Evolutionary conservation across 352 stramenopile species (phyloP).

Genomic region (Pythium rhizo-oryzae): DNA sequence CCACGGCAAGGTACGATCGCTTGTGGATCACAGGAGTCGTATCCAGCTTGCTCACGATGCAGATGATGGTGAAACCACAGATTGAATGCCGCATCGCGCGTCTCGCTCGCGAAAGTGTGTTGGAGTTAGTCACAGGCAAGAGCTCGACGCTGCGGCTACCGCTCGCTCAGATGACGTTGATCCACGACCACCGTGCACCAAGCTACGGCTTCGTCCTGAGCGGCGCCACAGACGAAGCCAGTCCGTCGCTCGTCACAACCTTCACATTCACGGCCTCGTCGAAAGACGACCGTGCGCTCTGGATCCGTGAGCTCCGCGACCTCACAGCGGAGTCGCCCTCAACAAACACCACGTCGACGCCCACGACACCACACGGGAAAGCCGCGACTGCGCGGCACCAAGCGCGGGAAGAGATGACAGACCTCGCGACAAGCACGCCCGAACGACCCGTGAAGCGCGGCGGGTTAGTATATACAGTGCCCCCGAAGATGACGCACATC

Average conservation of each 20-base stretch:
- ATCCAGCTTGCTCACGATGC: no score
- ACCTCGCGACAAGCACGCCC: constrained; percentile 9
- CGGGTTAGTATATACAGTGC: constrained; percentile 54
- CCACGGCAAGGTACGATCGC: constrained; percentile 46
- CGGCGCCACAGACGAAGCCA: constrained; percentile 4
- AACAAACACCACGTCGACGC: neutral
- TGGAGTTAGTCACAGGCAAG: constrained; percentile 19
- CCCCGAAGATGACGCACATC: constrained; percentile 70
- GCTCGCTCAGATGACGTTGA: constrained; percentile 20
- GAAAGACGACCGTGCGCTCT: constrained; percentile 18
- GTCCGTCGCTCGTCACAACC: neutral
- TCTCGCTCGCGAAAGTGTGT: constrained; percentile 13
- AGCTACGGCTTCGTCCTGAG: constrained; percentile 19
- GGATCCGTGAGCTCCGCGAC: constrained; percentile 21
- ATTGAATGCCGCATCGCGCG: constrained; percentile 22
- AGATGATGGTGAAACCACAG: neutral
- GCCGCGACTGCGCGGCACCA: constrained; percentile 18
- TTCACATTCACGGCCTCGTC: constrained; percentile 24
- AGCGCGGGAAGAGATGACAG: constrained; percentile 20
- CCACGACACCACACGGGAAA: constrained; percentile 6
- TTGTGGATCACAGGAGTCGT: neutral
- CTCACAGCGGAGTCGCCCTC: constrained; percentile 13
- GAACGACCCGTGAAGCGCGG: constrained; percentile 28
- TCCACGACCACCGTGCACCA: constrained; percentile 20
- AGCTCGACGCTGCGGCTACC: constrained; percentile 1